phyloP scores from a whole-genome alignment of 768 basidiomycete species.

The Leucocoprinus leucothites region DNA sequence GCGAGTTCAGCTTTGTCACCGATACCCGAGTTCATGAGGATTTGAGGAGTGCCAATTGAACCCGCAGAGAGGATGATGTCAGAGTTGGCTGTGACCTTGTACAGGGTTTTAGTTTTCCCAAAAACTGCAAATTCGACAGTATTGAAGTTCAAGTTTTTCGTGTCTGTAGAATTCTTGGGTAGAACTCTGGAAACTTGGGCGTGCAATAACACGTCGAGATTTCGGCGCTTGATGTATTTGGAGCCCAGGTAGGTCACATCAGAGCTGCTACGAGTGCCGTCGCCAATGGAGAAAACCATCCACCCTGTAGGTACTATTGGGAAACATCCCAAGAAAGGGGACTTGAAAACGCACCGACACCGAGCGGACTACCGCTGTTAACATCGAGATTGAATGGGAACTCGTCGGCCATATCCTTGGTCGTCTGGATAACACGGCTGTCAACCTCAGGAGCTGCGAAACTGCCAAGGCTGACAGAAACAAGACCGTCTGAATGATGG shows the following conservation, averaged over 20 bases:
- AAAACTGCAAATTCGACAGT: neutral
- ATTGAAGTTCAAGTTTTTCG: neutral
- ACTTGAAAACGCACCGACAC: constrained; percentile 9
- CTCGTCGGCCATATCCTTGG: constrained; percentile 21
- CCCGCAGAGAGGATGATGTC: constrained; percentile 32
- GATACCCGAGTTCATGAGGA: constrained; percentile 27
- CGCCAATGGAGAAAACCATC: constrained; percentile 10
- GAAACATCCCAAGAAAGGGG: no score
- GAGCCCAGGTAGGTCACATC: constrained; percentile 21
- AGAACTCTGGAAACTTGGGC: neutral
- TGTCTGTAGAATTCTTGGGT: neutral
- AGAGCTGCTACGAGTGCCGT: constrained; percentile 18
- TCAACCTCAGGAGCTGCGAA: constrained; percentile 25
- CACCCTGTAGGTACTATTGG: neutral
- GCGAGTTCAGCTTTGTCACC: constrained; percentile 19
- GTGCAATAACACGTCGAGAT: constrained; percentile 19
- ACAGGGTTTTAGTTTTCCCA: neutral
- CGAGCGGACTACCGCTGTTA: constrained; percentile 26
- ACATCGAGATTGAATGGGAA: constrained; percentile 27
- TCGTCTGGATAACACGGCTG: constrained; percentile 26
- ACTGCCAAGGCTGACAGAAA: constrained; percentile 23
- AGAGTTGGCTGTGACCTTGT: constrained; percentile 18
- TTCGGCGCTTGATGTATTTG: constrained; percentile 15
- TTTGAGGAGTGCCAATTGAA: constrained; percentile 23
- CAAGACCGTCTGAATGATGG: constrained; percentile 28